Conservation (phyloP, 345 rosid species). For the Eucalyptus cloeziana region DNA sequence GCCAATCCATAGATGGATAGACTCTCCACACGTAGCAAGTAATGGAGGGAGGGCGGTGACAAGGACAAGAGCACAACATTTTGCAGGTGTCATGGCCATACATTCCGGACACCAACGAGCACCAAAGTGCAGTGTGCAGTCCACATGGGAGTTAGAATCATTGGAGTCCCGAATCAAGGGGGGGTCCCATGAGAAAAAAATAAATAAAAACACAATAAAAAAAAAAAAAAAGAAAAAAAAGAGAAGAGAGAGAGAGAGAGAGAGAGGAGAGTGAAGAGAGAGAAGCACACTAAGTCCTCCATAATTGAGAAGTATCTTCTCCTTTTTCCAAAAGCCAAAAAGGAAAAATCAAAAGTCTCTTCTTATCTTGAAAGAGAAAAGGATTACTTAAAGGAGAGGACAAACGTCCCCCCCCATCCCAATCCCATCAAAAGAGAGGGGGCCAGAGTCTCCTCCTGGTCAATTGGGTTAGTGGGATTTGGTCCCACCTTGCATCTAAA, state of each 20-base stretch:
- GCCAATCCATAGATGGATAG: neutral
- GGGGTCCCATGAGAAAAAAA: neutral
- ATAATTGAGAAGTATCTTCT: neutral
- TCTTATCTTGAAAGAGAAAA: neutral
- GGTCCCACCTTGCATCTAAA: neutral
- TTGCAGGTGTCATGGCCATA: neutral
- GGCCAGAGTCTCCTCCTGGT: neutral
- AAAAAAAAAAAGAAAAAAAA: accelerated
- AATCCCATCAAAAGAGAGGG: neutral
- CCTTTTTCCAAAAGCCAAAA: neutral
- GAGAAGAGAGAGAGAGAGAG: neutral
- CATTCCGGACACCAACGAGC: neutral
- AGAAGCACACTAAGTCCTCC: neutral
- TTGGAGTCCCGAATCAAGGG: neutral
- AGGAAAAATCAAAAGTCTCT: neutral
- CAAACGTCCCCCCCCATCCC: neutral
- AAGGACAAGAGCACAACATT: neutral
- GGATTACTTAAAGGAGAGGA: neutral
- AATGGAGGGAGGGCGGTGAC: neutral
- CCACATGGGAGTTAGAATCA: neutral
- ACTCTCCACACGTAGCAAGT: neutral
- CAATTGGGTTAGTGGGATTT: neutral
- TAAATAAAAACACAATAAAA: neutral
- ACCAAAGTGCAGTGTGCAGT: neutral
- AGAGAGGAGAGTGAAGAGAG: neutral